phyloP scores from a whole-genome alignment of 345 rosid genomes.

The Abelmoschus esculentus region DNA sequence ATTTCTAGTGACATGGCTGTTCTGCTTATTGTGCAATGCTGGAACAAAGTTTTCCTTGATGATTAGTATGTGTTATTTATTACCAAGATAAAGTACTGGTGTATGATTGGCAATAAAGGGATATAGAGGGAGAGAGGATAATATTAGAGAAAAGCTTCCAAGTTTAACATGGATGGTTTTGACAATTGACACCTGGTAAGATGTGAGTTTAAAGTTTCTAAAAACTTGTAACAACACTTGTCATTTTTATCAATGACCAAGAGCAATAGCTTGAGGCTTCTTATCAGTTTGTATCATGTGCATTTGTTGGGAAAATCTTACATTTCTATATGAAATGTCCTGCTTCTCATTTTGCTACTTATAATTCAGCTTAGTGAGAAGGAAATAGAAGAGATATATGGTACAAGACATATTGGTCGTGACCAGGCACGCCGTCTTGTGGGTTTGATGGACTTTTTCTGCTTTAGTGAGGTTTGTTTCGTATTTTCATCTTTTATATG shows the following conservation, averaged over 20 bases:
- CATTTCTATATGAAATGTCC: neutral
- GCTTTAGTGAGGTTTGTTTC: slow-evolving; percentile 84
- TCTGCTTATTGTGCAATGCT: neutral
- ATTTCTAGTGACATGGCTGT: neutral
- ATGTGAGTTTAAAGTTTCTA: neutral
- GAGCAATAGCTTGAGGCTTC: neutral
- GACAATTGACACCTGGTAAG: neutral
- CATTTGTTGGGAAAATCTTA: neutral
- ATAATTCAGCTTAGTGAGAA: slow-evolving; percentile 52
- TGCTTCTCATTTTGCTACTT: slow-evolving; percentile 7
- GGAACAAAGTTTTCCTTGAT: too few species aligned
- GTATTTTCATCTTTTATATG: neutral
- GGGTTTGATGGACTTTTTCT: slow-evolving; percentile 97
- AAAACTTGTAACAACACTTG: neutral
- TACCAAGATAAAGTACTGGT: neutral
- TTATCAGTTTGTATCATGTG: neutral
- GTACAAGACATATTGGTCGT: slow-evolving; percentile 88
- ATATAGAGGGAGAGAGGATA: neutral
- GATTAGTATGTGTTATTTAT: neutral
- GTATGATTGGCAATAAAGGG: neutral
- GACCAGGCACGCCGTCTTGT: slow-evolving; percentile 83
- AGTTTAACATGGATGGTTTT: neutral
- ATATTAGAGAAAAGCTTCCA: neutral
- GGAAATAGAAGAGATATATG: slow-evolving; percentile 63
- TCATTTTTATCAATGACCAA: neutral